Conservation (phyloP, 1,284 basidiomycete species). For the Sphagnurus paluster region DNA sequence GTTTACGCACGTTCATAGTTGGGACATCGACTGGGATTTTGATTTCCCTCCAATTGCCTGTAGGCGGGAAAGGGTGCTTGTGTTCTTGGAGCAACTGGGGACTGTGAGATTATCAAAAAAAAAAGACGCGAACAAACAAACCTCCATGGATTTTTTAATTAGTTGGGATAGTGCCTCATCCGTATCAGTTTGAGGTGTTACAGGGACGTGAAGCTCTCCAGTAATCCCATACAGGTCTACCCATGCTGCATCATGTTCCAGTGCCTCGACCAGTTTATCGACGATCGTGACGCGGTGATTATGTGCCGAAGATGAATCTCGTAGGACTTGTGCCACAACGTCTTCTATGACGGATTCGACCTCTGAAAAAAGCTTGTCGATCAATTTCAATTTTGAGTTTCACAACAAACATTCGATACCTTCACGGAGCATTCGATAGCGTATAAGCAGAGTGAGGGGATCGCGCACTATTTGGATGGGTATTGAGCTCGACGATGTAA, state of each 20-base stretch:
- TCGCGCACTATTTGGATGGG: slow-evolving; percentile 48
- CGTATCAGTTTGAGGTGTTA: slow-evolving; percentile 32
- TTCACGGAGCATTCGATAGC: slow-evolving; percentile 74
- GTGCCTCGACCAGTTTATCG: slow-evolving; percentile 51
- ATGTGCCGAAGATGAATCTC: slow-evolving; percentile 29
- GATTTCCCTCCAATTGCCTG: slow-evolving; percentile 65
- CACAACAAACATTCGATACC: slow-evolving; percentile 41
- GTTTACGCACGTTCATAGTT: slow-evolving; percentile 66
- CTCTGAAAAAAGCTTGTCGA: slow-evolving; percentile 42
- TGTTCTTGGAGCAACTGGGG: slow-evolving; percentile 42
- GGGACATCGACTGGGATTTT: slow-evolving; percentile 83
- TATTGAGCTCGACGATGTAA: too few relatives aligned
- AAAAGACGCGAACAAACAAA: slow-evolving; percentile 19
- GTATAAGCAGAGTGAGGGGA: slow-evolving; percentile 59
- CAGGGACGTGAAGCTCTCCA: slow-evolving; percentile 63
- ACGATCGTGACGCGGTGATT: slow-evolving; percentile 42
- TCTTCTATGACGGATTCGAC: slow-evolving; percentile 58
- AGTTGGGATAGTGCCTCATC: slow-evolving; percentile 39
- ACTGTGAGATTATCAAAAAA: slow-evolving; percentile 3
- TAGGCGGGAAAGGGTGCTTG: slow-evolving; percentile 35
- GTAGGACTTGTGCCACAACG: slow-evolving; percentile 44
- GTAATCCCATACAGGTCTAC: slow-evolving; percentile 66
- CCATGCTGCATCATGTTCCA: slow-evolving; percentile 66
- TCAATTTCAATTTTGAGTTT: too few relatives aligned
- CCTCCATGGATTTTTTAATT: slow-evolving; percentile 41